Conservation (phyloP, 495 filamentous ascomycete species). For the Penicillium waksmanii region DNA sequence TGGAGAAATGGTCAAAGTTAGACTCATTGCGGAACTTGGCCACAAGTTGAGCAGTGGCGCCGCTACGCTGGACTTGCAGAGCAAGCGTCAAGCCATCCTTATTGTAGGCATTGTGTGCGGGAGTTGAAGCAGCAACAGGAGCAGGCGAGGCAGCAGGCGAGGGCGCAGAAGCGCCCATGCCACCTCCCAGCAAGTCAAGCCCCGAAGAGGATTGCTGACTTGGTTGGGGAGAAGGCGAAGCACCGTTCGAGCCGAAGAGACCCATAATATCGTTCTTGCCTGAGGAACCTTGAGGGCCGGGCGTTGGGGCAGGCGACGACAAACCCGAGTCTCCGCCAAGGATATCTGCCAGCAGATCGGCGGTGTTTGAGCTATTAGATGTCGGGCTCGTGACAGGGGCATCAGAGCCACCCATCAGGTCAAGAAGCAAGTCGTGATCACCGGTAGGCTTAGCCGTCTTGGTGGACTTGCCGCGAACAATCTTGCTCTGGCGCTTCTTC, state of each 20-base stretch:
- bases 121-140: conserved; percentile 41
- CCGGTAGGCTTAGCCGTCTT: conserved; percentile 68
- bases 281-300: conserved; percentile 49
- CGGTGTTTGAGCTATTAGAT: conserved; percentile 73
- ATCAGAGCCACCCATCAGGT: conserved; percentile 86
- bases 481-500: conserved; percentile 76
- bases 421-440: conserved; percentile 88
- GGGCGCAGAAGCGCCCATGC: conserved; percentile 48
- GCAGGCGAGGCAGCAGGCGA: conserved; percentile 41
- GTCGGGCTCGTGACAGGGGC: conserved; percentile 54
- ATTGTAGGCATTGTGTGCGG: conserved; percentile 72
- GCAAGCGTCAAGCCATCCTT: conserved; percentile 83
- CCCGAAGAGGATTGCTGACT: conserved; percentile 45
- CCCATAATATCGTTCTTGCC: conserved; percentile 86
- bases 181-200: conserved; percentile 51
- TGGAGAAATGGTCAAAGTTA: conserved; percentile 63
- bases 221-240: conserved; percentile 42
- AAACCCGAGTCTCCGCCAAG: conserved; percentile 54
- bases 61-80: conserved; percentile 79
- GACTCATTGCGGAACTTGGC: conserved; percentile 82
- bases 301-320: conserved; percentile 58
- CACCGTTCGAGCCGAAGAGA: conserved; percentile 60
- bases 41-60: conserved; percentile 69
- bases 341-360: conserved; percentile 88
- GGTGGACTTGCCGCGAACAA: conserved; percentile 74